Evolutionary conservation across 2,329 filamentous ascomycete genomes (phyloP), one percentile per base, ranked within the genome.

Genomic region (Penicillium sp.): DNA sequence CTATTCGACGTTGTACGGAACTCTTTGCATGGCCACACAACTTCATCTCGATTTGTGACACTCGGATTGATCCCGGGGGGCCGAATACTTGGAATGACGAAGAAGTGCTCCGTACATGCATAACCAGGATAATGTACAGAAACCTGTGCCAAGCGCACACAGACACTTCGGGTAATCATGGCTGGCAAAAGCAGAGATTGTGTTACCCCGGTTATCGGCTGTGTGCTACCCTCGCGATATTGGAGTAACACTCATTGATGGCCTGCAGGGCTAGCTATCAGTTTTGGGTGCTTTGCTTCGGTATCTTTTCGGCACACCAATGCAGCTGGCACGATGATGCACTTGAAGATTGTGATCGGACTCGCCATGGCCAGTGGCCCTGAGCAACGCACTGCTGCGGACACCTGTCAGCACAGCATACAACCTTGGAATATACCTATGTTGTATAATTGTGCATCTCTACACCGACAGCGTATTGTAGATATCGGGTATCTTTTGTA

Each of bases 81-180:
- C 29, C 12, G 29, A n/a, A 40, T 41, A 16, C 39, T 27, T 45
- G 46, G 15, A 39, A 27, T 25, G 35, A 41, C 23, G 34, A 52
- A 21, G 16, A 41, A n/a, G 29, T 31, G 21, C 31, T 35, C 27
- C 12, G 10, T 40, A 13, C 25, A 18, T 37, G n/a, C n/a, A 49
- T 37, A 13, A 27, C 16, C 6, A 16, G 21, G 23, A 41, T n/a
- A 41, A 29, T 31, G 27, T 42, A 31, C 15, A 18, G 8, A 32
- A 18, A 27, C 34, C 42, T 45, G 21, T 45, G 52, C 52, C 34
- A 54, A 51, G 27, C 15, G 41, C 25, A 53, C 40, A 29, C n/a
- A 50, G 39, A 46, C 27, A 25, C 40, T 16, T 44, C 15, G 39
- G 46, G 39, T 12, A 13, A 42, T 34, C 32, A 25, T 46, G 27